Percentiles rank a stretch among this genome's conserved stretches.
Conservation (phyloP, 768 basidiomycete species). For the Calvatia gigantea region DNA sequence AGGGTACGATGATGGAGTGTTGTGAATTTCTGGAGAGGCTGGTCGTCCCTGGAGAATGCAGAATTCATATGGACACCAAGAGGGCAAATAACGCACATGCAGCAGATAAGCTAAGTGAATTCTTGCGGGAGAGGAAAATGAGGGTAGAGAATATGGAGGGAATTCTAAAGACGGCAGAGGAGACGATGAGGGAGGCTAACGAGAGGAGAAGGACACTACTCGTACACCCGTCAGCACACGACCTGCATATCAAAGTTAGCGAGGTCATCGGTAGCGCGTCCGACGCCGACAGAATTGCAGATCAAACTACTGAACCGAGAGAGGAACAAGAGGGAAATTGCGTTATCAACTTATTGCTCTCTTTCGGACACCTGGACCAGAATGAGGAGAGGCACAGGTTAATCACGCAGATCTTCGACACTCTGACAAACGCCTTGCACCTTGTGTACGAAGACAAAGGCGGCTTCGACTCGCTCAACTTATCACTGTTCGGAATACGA, state of each 20-base stretch:
- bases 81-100: slow-evolving; percentile 10
- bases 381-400: slow-evolving; percentile 7
- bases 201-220: background rate
- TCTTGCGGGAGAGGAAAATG: slow-evolving; percentile 6
- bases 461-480: slow-evolving; percentile 4
- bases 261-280: background rate
- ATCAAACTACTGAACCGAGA: background rate
- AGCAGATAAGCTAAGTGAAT: background rate
- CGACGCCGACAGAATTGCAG: too few relatives aligned
- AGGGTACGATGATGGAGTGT: slow-evolving; percentile 4
- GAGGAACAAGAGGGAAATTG: background rate
- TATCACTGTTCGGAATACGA: slow-evolving; percentile 1
- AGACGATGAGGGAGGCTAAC: background rate
- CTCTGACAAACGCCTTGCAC: slow-evolving; percentile 3
- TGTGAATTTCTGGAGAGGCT: slow-evolving; percentile 7
- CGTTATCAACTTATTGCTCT: background rate
- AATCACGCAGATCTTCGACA: slow-evolving; percentile 4
- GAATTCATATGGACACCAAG: slow-evolving; percentile 1
- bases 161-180: slow-evolving; percentile 6
- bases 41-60: slow-evolving; percentile 5
- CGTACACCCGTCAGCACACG: background rate
- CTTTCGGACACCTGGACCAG: background rate
- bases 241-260: background rate
- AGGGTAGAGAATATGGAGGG: slow-evolving; percentile 9
- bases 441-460: slow-evolving; percentile 10